These are phyloP conservation scores for Dichotomopilus funicola DNA, from an alignment of 2,329 filamentous ascomycete genomes.

Conservation along the genomic window DNA sequence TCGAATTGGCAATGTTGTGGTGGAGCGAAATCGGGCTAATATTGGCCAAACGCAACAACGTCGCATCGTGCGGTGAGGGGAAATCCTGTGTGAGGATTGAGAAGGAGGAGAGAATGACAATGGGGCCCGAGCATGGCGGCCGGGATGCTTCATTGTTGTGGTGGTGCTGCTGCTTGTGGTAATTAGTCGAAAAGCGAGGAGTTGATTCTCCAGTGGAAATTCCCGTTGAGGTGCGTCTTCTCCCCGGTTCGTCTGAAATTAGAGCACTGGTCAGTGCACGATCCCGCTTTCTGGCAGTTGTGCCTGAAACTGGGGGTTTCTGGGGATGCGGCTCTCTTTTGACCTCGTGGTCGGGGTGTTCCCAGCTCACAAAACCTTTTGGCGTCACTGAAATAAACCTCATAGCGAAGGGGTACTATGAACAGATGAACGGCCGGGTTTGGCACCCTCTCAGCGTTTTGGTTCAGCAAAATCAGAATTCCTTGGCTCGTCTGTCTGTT, in stretches of 20 bases:
- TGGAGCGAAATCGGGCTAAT: neutral
- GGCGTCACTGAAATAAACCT: neutral
- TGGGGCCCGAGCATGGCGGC: neutral
- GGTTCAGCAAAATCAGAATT: too few relatives aligned
- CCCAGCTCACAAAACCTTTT: neutral
- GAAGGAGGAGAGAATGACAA: too few relatives aligned
- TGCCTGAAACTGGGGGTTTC: conserved; percentile 10
- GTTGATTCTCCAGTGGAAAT: neutral
- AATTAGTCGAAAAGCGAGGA: neutral
- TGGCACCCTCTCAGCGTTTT: too few relatives aligned
- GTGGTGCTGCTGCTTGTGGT: neutral
- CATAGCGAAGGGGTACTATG: neutral
- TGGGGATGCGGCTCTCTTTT: conserved; percentile 11
- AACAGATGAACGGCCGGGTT: neutral
- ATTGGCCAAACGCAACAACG: neutral
- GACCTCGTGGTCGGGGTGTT: too few relatives aligned
- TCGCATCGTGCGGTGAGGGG: conserved; percentile 1
- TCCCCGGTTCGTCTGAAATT: neutral
- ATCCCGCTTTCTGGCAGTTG: conserved; percentile 1
- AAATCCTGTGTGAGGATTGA: neutral
- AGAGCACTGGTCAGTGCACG: conserved; percentile 16
- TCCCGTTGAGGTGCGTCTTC: neutral
- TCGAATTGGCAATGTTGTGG: neutral
- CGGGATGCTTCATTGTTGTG: neutral
- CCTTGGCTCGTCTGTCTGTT: too few relatives aligned